Conservation (phyloP, 2,329 filamentous ascomycete genomes). For the Botrytis medusae region DNA sequence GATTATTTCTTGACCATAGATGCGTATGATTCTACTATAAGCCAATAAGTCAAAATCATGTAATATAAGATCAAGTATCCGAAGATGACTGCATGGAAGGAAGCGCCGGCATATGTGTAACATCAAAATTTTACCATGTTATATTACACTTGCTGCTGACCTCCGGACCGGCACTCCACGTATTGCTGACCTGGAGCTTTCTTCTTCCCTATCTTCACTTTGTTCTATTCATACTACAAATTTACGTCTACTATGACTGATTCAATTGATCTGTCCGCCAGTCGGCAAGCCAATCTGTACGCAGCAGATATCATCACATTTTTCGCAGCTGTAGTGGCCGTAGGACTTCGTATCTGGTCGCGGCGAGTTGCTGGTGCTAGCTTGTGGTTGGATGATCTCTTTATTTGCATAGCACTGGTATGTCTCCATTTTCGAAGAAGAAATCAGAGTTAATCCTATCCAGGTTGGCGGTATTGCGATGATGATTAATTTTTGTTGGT, state of each 20-base stretch:
- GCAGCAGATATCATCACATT: background rate
- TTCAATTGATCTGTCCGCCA: background rate
- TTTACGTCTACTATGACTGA: background rate
- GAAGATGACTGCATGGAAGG: background rate
- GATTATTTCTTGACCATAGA: background rate
- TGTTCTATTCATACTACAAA: background rate
- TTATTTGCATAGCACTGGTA: background rate
- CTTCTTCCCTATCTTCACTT: background rate
- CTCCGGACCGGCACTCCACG: background rate
- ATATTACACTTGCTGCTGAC: background rate
- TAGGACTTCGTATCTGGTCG: background rate
- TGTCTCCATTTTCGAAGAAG: background rate
- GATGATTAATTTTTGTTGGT: background rate
- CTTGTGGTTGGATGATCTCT: background rate
- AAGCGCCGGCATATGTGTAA: background rate
- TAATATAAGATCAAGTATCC: background rate
- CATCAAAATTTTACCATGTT: background rate
- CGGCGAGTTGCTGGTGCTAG: background rate
- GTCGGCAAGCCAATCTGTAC: background rate
- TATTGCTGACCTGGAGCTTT: background rate
- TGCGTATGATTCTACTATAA: background rate
- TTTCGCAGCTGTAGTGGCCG: background rate
- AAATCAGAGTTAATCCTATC: background rate
- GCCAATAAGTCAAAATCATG: background rate
- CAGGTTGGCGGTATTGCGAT: background rate